A percentile compares a stretch with the other conserved stretches of the same genome.
Conservation (phyloP, 1,139 yeast species). For the Suhomyces anneliseae region DNA sequence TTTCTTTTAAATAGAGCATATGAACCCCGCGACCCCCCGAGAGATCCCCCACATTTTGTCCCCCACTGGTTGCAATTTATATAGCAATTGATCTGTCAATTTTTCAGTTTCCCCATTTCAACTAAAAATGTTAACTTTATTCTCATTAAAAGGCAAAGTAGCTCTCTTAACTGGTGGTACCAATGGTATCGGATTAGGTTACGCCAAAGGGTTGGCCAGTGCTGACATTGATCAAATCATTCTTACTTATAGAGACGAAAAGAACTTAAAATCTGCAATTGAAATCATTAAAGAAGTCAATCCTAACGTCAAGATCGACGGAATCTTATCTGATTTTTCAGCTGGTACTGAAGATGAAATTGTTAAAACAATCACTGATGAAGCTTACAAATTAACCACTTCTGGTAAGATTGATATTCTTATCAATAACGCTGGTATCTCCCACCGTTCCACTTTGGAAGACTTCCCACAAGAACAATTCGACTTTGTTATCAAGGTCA, state of each 20-base stretch:
- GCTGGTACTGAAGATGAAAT: constrained; percentile 18
- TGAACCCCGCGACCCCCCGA: background rate
- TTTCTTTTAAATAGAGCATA: too few relatives aligned
- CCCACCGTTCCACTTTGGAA: constrained; percentile 34
- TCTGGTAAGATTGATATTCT: constrained; percentile 47
- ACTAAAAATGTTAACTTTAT: constrained; percentile 1
- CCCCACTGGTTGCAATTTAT: background rate
- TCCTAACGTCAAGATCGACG: constrained; percentile 21
- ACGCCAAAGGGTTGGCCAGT: constrained; percentile 5
- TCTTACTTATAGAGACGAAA: constrained; percentile 25
- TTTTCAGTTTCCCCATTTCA: background rate
- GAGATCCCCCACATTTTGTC: background rate
- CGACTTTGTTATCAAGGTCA: constrained; percentile 49
- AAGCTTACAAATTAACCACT: constrained; percentile 3
- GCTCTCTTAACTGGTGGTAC: constrained; percentile 5
- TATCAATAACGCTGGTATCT: constrained; percentile 58
- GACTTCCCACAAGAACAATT: constrained; percentile 41
- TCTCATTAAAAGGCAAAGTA: constrained; percentile 5
- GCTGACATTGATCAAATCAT: constrained; percentile 15
- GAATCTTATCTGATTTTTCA: constrained; percentile 21
- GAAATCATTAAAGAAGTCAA: constrained; percentile 20
- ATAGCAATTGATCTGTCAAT: background rate
- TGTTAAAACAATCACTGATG: constrained; percentile 11
- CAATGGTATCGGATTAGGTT: constrained; percentile 5
- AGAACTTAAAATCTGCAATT: constrained; percentile 17